A percentile compares a stretch with the other conserved stretches of the same genome.
Conservation (phyloP, 768 basidiomycete genomes). For the Phaffia tasmanica region DNA sequence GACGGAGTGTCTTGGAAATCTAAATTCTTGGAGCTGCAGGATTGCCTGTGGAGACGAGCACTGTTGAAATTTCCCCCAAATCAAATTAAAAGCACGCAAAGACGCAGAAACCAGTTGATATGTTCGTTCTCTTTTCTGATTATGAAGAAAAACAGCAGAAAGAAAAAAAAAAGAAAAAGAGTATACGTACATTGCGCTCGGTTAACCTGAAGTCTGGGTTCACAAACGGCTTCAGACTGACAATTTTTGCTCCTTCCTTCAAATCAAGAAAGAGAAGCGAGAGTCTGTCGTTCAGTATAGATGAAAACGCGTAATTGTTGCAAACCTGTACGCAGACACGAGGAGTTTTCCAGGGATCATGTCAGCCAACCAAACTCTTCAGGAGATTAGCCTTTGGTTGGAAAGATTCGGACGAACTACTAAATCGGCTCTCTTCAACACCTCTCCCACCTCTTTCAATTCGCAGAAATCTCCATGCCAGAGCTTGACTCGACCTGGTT, state of each 20-base stretch:
- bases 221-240: slow-evolving; percentile 76
- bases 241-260: slow-evolving; percentile 80
- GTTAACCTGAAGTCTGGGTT: slow-evolving; percentile 61
- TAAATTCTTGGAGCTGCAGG: slow-evolving; percentile 59
- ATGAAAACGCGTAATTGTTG: slow-evolving; percentile 41
- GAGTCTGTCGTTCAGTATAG: slow-evolving; percentile 64
- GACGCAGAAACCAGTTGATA: background rate
- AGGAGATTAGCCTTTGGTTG: background rate
- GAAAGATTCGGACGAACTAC: slow-evolving; percentile 51
- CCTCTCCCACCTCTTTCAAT: slow-evolving; percentile 53
- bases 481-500: slow-evolving; percentile 60
- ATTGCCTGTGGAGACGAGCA: slow-evolving; percentile 60
- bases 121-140: no score
- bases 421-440: slow-evolving; percentile 74
- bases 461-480: slow-evolving; percentile 78
- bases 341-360: background rate
- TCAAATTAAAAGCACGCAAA: slow-evolving; percentile 1
- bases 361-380: background rate
- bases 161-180: slow-evolving; percentile 1
- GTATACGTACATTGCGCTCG: slow-evolving; percentile 61
- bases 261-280: slow-evolving; percentile 84
- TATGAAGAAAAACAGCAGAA: slow-evolving; percentile 16
- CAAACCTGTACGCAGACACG: slow-evolving; percentile 14
- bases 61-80: slow-evolving; percentile 32
- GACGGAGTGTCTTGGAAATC: slow-evolving; percentile 61